Evolutionary conservation across 2,329 filamentous ascomycete species (phyloP).

Genomic region (Tricladium varicosporioides): DNA sequence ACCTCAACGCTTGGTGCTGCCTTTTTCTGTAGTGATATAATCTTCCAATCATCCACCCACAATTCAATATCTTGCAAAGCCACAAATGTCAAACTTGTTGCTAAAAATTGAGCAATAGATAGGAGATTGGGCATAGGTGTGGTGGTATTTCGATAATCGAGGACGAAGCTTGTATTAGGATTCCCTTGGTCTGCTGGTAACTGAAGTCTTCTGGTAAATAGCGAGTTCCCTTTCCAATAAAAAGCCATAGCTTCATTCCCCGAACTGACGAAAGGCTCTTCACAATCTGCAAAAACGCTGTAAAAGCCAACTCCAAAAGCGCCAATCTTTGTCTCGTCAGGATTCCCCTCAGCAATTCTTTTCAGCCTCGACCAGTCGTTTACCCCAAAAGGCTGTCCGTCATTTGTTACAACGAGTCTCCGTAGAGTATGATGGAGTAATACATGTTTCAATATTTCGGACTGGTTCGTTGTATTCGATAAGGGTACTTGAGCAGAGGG

Average conservation of each 20-base stretch:
- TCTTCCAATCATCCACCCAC: slow-evolving; percentile 82
- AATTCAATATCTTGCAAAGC: slow-evolving; percentile 84
- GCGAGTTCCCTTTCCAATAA: slow-evolving; percentile 98
- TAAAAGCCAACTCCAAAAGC: slow-evolving; percentile 99
- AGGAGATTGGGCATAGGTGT: slow-evolving; percentile 84
- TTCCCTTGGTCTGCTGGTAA: slow-evolving; percentile 65
- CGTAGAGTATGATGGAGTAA: slow-evolving; percentile 82
- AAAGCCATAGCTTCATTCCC: slow-evolving; percentile 94
- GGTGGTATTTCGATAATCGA: slow-evolving; percentile 88
- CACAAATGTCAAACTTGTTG: slow-evolving; percentile 94
- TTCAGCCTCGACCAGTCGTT: slow-evolving; percentile 94
- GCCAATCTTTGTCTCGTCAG: slow-evolving; percentile 98
- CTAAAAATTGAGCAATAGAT: slow-evolving; percentile 86
- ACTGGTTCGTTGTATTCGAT: slow-evolving; percentile 60
- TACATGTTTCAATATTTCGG: slow-evolving; percentile 76
- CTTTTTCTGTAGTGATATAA: slow-evolving; percentile 80
- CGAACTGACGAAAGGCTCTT: slow-evolving; percentile 94
- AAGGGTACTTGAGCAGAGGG: slow-evolving; percentile 76
- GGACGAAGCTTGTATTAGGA: slow-evolving; percentile 82
- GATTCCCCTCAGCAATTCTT: slow-evolving; percentile 97
- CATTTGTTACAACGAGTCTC: slow-evolving; percentile 86
- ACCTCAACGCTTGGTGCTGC: slow-evolving; percentile 74
- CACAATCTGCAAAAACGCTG: slow-evolving; percentile 96
- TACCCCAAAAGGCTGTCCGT: slow-evolving; percentile 81
- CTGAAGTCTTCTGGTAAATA: slow-evolving; percentile 85